These are phyloP conservation scores for Cystobasidium onofrii DNA, from an alignment of 768 basidiomycete genomes.

Conservation along the genomic window DNA sequence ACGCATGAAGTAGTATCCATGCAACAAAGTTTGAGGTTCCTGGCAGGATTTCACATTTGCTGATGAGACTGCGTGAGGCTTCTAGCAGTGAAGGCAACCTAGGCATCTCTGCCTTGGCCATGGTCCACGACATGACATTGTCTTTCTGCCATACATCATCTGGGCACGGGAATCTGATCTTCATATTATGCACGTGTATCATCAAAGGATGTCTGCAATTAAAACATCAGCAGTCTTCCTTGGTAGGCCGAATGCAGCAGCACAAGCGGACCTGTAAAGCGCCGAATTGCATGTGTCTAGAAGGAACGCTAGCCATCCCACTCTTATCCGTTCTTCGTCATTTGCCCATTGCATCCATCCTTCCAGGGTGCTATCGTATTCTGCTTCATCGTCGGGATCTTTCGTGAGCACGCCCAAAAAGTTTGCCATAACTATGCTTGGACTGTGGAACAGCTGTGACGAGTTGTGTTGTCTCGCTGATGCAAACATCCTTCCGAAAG, in stretches of 20 bases:
- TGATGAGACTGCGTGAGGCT: neutral
- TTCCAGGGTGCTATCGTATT: neutral
- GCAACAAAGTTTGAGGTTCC: neutral
- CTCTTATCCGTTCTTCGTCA: neutral
- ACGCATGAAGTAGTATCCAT: neutral
- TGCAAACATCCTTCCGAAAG: neutral
- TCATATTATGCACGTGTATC: constrained; percentile 6
- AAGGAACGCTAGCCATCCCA: neutral
- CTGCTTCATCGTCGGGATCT: neutral
- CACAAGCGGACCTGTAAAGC: neutral
- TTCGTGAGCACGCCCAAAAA: neutral
- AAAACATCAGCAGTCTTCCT: no score
- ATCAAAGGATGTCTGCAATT: neutral
- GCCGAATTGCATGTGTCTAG: neutral
- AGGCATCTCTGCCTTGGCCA: neutral
- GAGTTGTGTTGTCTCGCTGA: neutral
- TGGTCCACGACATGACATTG: neutral
- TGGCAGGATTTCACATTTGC: constrained; percentile 5
- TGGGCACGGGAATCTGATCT: neutral
- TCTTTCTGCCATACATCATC: constrained; percentile 8
- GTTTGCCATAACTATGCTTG: constrained; percentile 8
- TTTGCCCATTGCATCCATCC: neutral
- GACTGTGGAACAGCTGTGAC: constrained; percentile 3
- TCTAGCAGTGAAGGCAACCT: neutral
- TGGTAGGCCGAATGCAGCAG: no score